Base-by-base conservation (phyloP, 129 eudicot genomes). In the Calendula officinalis region DNA sequence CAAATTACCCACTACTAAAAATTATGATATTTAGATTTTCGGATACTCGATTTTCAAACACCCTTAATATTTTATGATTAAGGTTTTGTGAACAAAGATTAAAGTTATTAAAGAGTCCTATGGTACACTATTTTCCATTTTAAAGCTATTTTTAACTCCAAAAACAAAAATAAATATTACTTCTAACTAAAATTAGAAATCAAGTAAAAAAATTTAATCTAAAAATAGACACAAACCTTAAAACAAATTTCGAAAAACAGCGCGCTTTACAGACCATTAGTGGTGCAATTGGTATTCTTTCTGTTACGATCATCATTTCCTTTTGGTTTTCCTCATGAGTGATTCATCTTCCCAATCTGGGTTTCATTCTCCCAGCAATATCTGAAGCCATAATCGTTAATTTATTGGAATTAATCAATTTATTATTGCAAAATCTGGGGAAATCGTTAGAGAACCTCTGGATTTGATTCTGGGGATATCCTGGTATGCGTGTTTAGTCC, bases 401-500 rank as follows among this genome's bases (percentile, higher is more conserved):
- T 64, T 43, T n/a, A 37, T 45, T 56, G 66, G 40, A 57, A 54
- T 12, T 34, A 32, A 61, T 71, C 57, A 45, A 57, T 66, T 63
- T 22, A 22, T 22, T 22, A 2, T 22, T 22, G 30, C 62, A 51
- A 60, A 40, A 39, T 60, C 75, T 6, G 17, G 22, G 63, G 47
- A 54, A 14, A 53, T 43, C 45, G 54, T 53, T 11, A 63, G 53
- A 22, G 46, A 73, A 3, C 38, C 67, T 47, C 73, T 38, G 67
- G 72, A 73, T 45, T 56, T 65, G 46, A 38, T 47, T 57, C 72
- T 8, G 10, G 50, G 33, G 45, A 48, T 56, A 13, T 56, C 47
- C 57, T 48, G 61, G 78, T 65, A 65, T 2, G 77, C 77, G 30
- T n/a, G n/a, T 46, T 67, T 58, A 59, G 47, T 47, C 52, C n/a